Base-by-base conservation (phyloP, 2,329 filamentous ascomycete species). In the Neocatenulostroma microsporum region DNA sequence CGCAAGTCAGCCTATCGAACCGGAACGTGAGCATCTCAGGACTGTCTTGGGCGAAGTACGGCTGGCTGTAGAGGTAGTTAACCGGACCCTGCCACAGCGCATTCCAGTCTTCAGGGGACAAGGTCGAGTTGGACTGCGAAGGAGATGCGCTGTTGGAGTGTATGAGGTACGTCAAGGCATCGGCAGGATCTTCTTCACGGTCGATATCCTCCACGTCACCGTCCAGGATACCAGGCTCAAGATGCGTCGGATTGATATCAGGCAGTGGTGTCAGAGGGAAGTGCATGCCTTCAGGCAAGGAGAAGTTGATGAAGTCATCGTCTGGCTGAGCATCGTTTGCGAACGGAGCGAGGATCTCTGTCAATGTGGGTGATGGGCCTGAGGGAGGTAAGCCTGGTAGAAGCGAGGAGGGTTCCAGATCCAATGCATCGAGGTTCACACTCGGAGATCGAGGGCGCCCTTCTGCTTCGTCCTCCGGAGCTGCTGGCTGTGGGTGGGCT, bases 1-100 rank as follows among this genome's bases (percentile, higher is more conserved):
- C 78, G 52, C 80, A 84, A 0, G 80, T 84, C 39, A 78, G 64
- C 45, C 68, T 70, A 50, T 82, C 75, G 49, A 80, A 84, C 18
- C 76, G 70, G 34, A 74, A 55, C 34, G 76, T 71, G 15, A 83
- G 61, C 64, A 76, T 74, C 45, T 82, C 79, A 8, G 72, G 68
- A 37, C 74, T 57, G 32, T 55, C 51, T 12, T 53, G 36, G 2
- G 50, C 39, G 26, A 57, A 47, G 21, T 49, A 49, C 13, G 54
- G 56, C 35, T 56, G 55, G 14, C 46, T 42, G 30, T 51, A 54
- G 32, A 54, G 42, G 33, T 53, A 54, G 35, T 34, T 44, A n/a
- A 41, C 23, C 6, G 45, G 40, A 20, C 34, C 37, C 17, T 30
- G 30, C 37, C 40, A 46, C 14, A 30, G 21, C 9, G 26, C 14